Evolutionary conservation across 2,329 filamentous ascomycete genomes (phyloP).

Genomic region (Penicillium sp.): DNA sequence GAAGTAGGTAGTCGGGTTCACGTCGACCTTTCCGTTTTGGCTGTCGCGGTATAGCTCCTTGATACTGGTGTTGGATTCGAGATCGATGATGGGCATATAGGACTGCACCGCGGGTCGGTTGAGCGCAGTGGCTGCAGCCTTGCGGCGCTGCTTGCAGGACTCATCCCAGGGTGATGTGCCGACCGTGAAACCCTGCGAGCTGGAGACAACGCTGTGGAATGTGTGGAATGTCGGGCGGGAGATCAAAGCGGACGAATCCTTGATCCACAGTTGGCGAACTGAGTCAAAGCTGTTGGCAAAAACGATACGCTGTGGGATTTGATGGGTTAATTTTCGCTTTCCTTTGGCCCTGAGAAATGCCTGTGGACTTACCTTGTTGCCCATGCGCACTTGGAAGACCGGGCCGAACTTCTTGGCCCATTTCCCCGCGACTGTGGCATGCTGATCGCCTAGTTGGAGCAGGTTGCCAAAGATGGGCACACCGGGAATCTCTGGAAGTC

Average conservation of each 20-base stretch:
- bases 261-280: constrained; percentile 73
- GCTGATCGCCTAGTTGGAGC: constrained; percentile 59
- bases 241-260: constrained; percentile 74
- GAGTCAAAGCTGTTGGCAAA: constrained; percentile 79
- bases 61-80: constrained; percentile 72
- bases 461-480: constrained; percentile 66
- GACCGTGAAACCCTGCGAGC: constrained; percentile 77
- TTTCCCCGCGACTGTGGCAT: constrained; percentile 57
- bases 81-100: constrained; percentile 81
- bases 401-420: constrained; percentile 65
- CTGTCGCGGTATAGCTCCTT: constrained; percentile 70
- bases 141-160: constrained; percentile 73
- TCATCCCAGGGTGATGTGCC: constrained; percentile 84
- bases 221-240: constrained; percentile 78
- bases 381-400: constrained; percentile 68
- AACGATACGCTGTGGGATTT: constrained; percentile 60
- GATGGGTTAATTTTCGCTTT: neutral
- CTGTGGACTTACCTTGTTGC: constrained; percentile 58
- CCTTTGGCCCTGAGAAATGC: neutral
- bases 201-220: constrained; percentile 77
- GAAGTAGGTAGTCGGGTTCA: constrained; percentile 74
- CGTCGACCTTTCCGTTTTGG: constrained; percentile 61
- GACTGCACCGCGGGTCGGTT: constrained; percentile 75
- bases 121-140: constrained; percentile 75
- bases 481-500: constrained; percentile 62